Conservation (phyloP, 2,329 filamentous ascomycete genomes). For the Trichoderma sp. region DNA sequence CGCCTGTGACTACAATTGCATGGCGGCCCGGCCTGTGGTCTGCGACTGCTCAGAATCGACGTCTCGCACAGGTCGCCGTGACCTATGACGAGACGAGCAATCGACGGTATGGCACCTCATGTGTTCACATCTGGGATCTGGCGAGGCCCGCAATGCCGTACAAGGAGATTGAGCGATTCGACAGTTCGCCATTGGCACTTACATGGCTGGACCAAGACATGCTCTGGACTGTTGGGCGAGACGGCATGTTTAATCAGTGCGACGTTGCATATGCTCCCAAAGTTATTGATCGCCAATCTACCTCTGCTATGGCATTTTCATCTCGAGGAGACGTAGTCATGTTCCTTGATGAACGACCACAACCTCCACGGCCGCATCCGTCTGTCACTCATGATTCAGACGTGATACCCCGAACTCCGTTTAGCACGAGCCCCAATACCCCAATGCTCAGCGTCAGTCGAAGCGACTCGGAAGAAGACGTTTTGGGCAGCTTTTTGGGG, state of each 20-base stretch:
- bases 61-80: slow-evolving; percentile 65
- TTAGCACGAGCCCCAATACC: slow-evolving; percentile 53
- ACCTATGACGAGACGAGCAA: slow-evolving; percentile 62
- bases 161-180: slow-evolving; percentile 66
- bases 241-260: slow-evolving; percentile 66
- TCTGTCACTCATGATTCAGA: slow-evolving; percentile 43
- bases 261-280: slow-evolving; percentile 67
- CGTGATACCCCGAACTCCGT: slow-evolving; percentile 46
- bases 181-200: slow-evolving; percentile 59
- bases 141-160: slow-evolving; percentile 68
- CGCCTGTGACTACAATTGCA: slow-evolving; percentile 60
- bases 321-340: slow-evolving; percentile 62
- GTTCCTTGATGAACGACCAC: slow-evolving; percentile 63
- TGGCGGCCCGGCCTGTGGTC: slow-evolving; percentile 70
- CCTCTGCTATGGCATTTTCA: slow-evolving; percentile 65
- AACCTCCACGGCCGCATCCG: slow-evolving; percentile 49
- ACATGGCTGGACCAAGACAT: slow-evolving; percentile 68
- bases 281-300: slow-evolving; percentile 64
- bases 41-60: slow-evolving; percentile 62
- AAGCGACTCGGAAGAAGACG: slow-evolving; percentile 69
- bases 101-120: slow-evolving; percentile 58
- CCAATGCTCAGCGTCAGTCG: slow-evolving; percentile 60
- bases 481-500: slow-evolving; percentile 62
- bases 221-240: slow-evolving; percentile 67
- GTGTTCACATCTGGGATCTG: slow-evolving; percentile 71